Evolutionary conservation across 2,329 filamentous ascomycete genomes (phyloP).

Genomic region (Coniosporium tulheliwenetii): DNA sequence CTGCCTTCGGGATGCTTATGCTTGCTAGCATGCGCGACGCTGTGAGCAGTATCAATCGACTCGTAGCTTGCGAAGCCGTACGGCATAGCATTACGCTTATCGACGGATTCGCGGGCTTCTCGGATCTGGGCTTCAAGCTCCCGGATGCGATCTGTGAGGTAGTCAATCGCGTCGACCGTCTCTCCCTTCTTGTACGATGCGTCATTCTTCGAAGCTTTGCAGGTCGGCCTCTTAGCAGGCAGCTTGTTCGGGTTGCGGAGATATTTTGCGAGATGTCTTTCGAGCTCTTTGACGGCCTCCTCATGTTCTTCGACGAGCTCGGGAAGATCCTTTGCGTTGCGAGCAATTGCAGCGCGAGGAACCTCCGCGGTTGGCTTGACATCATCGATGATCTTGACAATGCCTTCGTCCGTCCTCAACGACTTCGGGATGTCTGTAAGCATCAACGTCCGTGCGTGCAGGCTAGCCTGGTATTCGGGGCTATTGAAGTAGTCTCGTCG

Average conservation of each 20-base stretch:
- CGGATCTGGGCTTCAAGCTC: constrained; percentile 72
- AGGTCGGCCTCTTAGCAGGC: constrained; percentile 60
- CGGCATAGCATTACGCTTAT: constrained; percentile 73
- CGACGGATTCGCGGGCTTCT: constrained; percentile 64
- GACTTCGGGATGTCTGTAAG: constrained; percentile 70
- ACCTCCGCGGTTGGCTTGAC: constrained; percentile 65
- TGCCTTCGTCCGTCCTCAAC: constrained; percentile 70
- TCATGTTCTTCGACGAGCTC: constrained; percentile 74
- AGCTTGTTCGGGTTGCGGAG: constrained; percentile 73
- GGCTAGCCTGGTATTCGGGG: constrained; percentile 71
- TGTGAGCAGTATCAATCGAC: constrained; percentile 73
- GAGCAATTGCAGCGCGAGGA: constrained; percentile 66
- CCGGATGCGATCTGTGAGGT: constrained; percentile 71
- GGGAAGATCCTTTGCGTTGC: constrained; percentile 84
- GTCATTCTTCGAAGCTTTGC: constrained; percentile 68
- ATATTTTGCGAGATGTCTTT: constrained; percentile 75
- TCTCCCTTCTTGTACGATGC: constrained; percentile 50
- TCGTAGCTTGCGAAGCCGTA: constrained; percentile 94
- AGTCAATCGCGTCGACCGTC: constrained; percentile 89
- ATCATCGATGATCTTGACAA: constrained; percentile 67
- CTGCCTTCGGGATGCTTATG: constrained; percentile 70
- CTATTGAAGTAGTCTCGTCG: constrained; percentile 71
- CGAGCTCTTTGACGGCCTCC: constrained; percentile 63
- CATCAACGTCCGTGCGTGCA: constrained; percentile 57
- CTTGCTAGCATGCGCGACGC: constrained; percentile 66